A percentile compares a stretch with the other conserved stretches of the same genome.
Conservation (phyloP, 805 yeast genomes). For the Cyberlindnera veronae region DNA sequence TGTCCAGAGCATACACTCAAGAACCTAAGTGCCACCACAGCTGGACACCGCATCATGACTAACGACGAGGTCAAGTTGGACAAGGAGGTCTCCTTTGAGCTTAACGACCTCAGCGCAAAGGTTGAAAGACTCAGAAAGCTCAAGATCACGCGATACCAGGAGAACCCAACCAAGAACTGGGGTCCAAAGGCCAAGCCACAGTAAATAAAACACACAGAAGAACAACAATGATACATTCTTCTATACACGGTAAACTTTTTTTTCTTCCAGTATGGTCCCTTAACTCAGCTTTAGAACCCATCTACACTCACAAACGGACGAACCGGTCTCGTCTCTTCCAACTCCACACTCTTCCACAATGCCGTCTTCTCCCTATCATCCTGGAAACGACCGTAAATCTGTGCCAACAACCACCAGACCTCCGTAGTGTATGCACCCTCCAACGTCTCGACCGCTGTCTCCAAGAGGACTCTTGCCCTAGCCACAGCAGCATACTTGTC, state of each 20-base stretch:
- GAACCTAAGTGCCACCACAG: conserved; percentile 40
- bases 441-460: conserved; percentile 33
- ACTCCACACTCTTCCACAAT: conserved; percentile 60
- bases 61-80: conserved; percentile 36
- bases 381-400: conserved; percentile 60
- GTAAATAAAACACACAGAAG: conserved; percentile 7
- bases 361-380: conserved; percentile 43
- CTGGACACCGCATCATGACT: conserved; percentile 56
- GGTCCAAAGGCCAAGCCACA: conserved; percentile 89
- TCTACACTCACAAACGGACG: no score
- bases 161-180: conserved; percentile 93
- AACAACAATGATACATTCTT: no score
- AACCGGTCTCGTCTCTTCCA: conserved; percentile 61
- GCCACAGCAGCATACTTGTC: conserved; percentile 60
- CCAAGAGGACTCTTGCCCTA: conserved; percentile 35
- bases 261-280: no score
- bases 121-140: conserved; percentile 64
- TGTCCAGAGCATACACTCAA: conserved; percentile 34
- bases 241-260: no score
- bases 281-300: no score
- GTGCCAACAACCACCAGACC: conserved; percentile 65
- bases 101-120: conserved; percentile 52
- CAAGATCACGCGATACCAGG: conserved; percentile 84
- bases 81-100: conserved; percentile 51
- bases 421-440: conserved; percentile 50